Conservation (phyloP, 2,329 filamentous ascomycete genomes). For the Ascochyta pisi region DNA sequence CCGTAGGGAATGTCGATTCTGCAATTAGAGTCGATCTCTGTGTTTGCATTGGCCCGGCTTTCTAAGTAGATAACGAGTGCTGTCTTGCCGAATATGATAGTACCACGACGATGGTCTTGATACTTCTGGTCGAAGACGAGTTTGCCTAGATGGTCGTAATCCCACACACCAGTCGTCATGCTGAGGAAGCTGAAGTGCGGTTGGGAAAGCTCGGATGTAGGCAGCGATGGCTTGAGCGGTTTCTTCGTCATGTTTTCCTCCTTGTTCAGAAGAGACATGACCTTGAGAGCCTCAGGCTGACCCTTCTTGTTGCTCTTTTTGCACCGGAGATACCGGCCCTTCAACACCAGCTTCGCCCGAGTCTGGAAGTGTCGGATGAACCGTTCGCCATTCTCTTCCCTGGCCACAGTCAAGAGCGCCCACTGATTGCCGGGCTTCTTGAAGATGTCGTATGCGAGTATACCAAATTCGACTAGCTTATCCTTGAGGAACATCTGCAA, state of each 20-base stretch:
- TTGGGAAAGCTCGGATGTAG: conserved; percentile 19
- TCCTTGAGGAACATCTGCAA: conserved; percentile 51
- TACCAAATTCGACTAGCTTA: conserved; percentile 48
- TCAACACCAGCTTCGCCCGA: conserved; percentile 22
- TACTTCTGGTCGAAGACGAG: conserved; percentile 53
- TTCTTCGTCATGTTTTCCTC: conserved; percentile 29
- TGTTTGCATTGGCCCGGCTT: not conserved
- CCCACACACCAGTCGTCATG: conserved; percentile 52
- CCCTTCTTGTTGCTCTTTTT: conserved; percentile 27
- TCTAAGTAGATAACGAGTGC: conserved; percentile 36
- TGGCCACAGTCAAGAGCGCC: conserved; percentile 57
- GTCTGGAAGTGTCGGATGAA: conserved; percentile 53
- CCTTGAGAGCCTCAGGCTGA: conserved; percentile 33
- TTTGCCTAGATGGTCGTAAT: conserved; percentile 39
- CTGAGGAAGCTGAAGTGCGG: conserved; percentile 37
- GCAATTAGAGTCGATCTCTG: conserved; percentile 27
- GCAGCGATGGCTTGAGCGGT: conserved; percentile 1
- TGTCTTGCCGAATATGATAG: conserved; percentile 44
- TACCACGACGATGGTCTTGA: conserved; percentile 51
- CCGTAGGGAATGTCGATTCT: conserved; percentile 54
- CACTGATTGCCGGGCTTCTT: conserved; percentile 47
- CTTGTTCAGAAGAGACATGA: conserved; percentile 33
- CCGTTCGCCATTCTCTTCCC: conserved; percentile 45
- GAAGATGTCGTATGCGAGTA: conserved; percentile 53
- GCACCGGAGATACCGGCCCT: conserved; percentile 19